These are phyloP conservation scores for Nectriaceae sp. DNA, from an alignment of 2,329 filamentous ascomycete species.

Conservation along the genomic window DNA sequence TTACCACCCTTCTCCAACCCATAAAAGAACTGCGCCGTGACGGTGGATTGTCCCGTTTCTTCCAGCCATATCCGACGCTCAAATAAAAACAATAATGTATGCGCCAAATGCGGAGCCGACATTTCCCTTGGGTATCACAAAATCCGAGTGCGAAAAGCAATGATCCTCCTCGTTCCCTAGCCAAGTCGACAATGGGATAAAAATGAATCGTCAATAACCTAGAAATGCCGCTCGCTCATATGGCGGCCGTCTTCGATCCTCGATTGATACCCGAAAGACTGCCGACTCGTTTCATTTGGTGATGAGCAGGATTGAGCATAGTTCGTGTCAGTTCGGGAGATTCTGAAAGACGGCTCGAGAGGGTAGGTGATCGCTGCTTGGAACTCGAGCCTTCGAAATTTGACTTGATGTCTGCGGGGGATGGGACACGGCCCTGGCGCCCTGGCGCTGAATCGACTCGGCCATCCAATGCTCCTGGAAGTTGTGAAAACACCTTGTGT, in stretches of 20 bases:
- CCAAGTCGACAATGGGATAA: slow-evolving; percentile 15
- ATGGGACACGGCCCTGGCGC: slow-evolving; percentile 19
- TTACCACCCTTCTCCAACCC: slow-evolving; percentile 19
- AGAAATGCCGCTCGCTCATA: slow-evolving; percentile 25
- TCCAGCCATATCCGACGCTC: slow-evolving; percentile 17
- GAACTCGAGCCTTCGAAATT: slow-evolving; percentile 22
- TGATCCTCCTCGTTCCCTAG: slow-evolving; percentile 24
- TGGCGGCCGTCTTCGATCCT: slow-evolving; percentile 37
- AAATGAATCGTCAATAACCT: slow-evolving; percentile 8
- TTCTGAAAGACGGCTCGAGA: slow-evolving; percentile 34
- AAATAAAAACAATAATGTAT: slow-evolving; percentile 23
- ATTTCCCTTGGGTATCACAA: slow-evolving; percentile 41
- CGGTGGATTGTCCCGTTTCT: background rate
- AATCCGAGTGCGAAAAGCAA: slow-evolving; percentile 34
- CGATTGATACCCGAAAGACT: slow-evolving; percentile 34
- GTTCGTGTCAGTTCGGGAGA: slow-evolving; percentile 48
- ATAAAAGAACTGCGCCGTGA: slow-evolving; percentile 13
- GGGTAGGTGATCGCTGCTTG: slow-evolving; percentile 29
- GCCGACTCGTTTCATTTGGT: slow-evolving; percentile 36
- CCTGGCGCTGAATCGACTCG: slow-evolving; percentile 11
- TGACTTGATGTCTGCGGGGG: slow-evolving; percentile 25
- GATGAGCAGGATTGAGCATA: slow-evolving; percentile 32
- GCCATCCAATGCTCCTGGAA: slow-evolving; percentile 14
- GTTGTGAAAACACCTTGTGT: slow-evolving; percentile 52
- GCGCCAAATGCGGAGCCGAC: slow-evolving; percentile 25